Evolutionary conservation across 495 filamentous ascomycete species (phyloP).

Genomic region (Staphylotrichum longicolle): DNA sequence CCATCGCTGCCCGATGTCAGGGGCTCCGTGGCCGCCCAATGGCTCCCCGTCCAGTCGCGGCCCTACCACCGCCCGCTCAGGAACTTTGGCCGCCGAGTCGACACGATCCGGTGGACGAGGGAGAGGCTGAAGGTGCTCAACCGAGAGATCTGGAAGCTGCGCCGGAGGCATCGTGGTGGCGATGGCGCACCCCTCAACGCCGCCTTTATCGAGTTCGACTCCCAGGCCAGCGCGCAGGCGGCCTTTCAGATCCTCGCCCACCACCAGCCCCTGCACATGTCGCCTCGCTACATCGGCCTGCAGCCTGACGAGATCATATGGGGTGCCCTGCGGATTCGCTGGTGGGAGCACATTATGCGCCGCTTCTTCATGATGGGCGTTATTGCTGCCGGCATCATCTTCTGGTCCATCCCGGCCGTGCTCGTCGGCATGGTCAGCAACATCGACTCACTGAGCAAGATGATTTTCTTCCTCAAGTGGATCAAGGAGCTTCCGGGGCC

Average conservation of each 20-base stretch:
- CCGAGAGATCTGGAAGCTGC: conserved; percentile 63
- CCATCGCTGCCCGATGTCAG: conserved; percentile 41
- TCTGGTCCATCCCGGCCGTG: conserved; percentile 87
- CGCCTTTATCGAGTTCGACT: conserved; percentile 79
- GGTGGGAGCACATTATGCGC: conserved; percentile 74
- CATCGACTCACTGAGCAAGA: conserved; percentile 62
- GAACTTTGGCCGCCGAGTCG: conserved; percentile 60
- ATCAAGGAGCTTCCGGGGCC: conserved; percentile 62
- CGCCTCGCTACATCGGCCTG: conserved; percentile 77
- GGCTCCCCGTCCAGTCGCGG: conserved; percentile 64
- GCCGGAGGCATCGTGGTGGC: conserved; percentile 45
- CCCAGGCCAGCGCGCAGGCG: conserved; percentile 71
- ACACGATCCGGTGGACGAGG: conserved; percentile 83
- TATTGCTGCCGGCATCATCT: conserved; percentile 70
- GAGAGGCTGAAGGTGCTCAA: conserved; percentile 71
- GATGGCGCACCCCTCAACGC: conserved; percentile 55
- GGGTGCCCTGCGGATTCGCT: conserved; percentile 74
- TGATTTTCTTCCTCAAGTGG: conserved; percentile 63
- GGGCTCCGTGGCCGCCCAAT: conserved; percentile 75
- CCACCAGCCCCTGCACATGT: conserved; percentile 77
- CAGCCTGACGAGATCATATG: conserved; percentile 80
- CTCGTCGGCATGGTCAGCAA: conserved; percentile 78
- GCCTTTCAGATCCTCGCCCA: conserved; percentile 81
- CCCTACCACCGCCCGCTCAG: conserved; percentile 49
- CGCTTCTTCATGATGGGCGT: conserved; percentile 61